These are phyloP conservation scores for Annulohypoxylon nitens DNA, from an alignment of 495 filamentous ascomycete species.

Conservation along the genomic window DNA sequence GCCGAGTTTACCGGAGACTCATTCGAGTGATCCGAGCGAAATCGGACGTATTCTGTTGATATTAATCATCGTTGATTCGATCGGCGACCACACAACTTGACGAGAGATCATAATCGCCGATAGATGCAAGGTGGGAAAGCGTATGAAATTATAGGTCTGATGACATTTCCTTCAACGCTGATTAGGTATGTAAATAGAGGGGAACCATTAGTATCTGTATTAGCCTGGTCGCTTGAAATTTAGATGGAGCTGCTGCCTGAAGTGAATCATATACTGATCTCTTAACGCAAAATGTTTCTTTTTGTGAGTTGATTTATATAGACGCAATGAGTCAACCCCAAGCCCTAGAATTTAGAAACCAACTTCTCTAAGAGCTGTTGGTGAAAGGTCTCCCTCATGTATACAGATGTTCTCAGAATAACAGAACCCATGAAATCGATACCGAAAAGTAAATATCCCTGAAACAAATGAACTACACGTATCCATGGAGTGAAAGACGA, in stretches of 20 bases:
- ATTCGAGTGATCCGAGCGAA: background rate
- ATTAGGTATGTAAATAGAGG: background rate
- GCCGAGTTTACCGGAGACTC: constrained; percentile 1
- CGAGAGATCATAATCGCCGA: background rate
- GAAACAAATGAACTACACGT: background rate
- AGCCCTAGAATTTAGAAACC: background rate
- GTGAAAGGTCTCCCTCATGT: background rate
- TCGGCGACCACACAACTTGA: background rate
- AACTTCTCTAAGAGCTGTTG: background rate
- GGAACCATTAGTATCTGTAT: background rate
- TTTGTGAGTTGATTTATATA: background rate
- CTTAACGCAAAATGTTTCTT: background rate
- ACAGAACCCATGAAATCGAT: background rate
- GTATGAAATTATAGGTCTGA: background rate
- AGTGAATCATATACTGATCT: background rate
- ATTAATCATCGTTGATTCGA: background rate
- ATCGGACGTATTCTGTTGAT: background rate
- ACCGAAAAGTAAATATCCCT: background rate
- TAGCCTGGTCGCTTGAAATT: background rate
- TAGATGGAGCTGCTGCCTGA: background rate
- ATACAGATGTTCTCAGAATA: background rate
- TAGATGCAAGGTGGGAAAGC: background rate
- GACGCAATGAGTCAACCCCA: background rate
- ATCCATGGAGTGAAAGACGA: background rate
- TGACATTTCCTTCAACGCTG: background rate